Evolutionary conservation across 345 rosid species (phyloP).

Genomic region (Angophora floribunda): DNA sequence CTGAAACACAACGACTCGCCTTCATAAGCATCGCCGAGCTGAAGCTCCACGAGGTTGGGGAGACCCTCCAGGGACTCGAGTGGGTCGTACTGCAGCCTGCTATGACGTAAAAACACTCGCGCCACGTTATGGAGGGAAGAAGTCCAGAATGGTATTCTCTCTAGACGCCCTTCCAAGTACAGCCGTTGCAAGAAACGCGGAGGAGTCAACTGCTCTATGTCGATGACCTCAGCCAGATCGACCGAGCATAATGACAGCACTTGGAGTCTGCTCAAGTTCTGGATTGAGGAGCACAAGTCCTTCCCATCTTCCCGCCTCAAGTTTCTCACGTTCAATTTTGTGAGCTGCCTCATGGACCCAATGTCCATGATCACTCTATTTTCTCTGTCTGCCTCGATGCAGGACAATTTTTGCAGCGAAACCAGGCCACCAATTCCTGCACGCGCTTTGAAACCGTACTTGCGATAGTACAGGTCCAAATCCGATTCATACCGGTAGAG

Average conservation of each 20-base stretch:
- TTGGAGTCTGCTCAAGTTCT: slow-evolving; percentile 2
- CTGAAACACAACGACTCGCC: slow-evolving; percentile 2
- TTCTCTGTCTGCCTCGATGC: slow-evolving; percentile 2
- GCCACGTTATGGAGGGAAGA: slow-evolving; percentile 5
- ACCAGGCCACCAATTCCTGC: not conserved
- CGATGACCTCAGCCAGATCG: slow-evolving; percentile 1
- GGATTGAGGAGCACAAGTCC: slow-evolving; percentile 7
- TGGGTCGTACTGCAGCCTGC: slow-evolving; percentile 4
- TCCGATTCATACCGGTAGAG: not conserved
- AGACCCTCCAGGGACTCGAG: not conserved
- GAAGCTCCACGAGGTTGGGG: slow-evolving; percentile 12
- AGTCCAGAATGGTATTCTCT: slow-evolving; percentile 15
- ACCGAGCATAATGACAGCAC: slow-evolving; percentile 1
- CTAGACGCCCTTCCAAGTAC: slow-evolving; percentile 4
- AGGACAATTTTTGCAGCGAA: slow-evolving; percentile 7
- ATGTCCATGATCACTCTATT: not conserved
- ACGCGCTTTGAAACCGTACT: not conserved
- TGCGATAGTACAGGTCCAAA: not conserved
- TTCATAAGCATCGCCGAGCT: slow-evolving; percentile 1
- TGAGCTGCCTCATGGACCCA: slow-evolving; percentile 3
- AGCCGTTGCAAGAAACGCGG: slow-evolving; percentile 13
- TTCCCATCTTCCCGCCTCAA: slow-evolving; percentile 2
- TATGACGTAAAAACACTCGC: slow-evolving; percentile 3
- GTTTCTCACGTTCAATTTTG: slow-evolving; percentile 6
- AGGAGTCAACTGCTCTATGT: slow-evolving; percentile 5